Evolutionary conservation across 306 rosid species (phyloP).

Genomic region (Arachis stenosperma): DNA sequence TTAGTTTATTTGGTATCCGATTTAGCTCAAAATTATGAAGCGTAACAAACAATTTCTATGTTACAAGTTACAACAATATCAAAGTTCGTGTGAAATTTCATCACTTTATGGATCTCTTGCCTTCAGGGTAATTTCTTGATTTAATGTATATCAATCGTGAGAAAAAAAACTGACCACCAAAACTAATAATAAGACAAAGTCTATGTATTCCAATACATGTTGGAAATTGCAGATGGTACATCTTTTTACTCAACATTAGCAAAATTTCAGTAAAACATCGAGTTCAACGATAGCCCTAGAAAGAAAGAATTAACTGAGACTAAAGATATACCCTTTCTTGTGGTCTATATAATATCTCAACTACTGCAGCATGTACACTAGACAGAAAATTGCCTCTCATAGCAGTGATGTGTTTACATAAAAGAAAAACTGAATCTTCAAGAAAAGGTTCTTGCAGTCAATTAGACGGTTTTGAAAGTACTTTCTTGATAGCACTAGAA

Average conservation of each 20-base stretch:
- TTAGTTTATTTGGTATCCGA: not conserved
- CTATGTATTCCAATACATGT: conserved; percentile 1
- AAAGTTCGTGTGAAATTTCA: conserved; percentile 31
- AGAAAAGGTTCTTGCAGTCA: conserved; percentile 29
- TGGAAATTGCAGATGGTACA: not conserved
- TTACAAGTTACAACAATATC: conserved; percentile 35
- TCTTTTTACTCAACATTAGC: not conserved
- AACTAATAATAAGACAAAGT: not conserved
- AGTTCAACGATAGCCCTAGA: not conserved
- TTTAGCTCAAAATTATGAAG: conserved; percentile 30
- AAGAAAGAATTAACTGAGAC: conserved; percentile 28
- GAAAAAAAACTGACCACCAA: not conserved
- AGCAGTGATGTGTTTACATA: conserved; percentile 25
- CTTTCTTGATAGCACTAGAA: conserved; percentile 65
- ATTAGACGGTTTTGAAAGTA: conserved; percentile 55
- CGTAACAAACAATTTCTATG: not conserved
- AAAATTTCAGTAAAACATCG: not conserved
- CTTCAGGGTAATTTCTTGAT: not conserved
- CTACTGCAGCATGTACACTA: conserved; percentile 38
- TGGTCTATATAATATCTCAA: conserved; percentile 35
- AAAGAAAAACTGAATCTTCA: conserved; percentile 12
- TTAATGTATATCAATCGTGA: not conserved
- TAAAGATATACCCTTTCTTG: conserved; percentile 39
- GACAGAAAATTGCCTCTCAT: conserved; percentile 16
- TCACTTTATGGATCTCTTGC: not conserved